Percentiles rank a stretch among this genome's conserved stretches.
Evolutionary conservation across 1,284 basidiomycete genomes (phyloP).

Genomic region (Boletellus deceptivus): DNA sequence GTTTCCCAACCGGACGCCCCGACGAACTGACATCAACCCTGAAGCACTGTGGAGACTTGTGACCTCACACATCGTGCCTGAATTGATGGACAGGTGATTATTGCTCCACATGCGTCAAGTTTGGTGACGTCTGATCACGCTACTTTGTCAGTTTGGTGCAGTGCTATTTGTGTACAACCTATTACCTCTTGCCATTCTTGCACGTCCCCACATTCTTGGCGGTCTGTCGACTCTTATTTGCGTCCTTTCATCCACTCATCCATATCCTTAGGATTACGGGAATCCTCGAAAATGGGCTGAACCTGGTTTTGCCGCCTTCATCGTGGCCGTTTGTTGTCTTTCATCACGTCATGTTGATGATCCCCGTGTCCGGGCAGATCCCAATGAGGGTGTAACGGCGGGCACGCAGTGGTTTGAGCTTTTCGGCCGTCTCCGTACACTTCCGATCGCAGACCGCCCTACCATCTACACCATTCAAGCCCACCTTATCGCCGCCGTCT

Average conservation of each 20-base stretch:
- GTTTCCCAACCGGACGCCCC: constrained; percentile 76
- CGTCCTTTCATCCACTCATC: constrained; percentile 13
- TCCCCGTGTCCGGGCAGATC: constrained; percentile 77
- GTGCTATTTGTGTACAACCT: constrained; percentile 85
- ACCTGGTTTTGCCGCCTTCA: constrained; percentile 87
- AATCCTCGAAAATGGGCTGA: constrained; percentile 91
- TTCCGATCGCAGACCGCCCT: constrained; percentile 83
- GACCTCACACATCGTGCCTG: constrained; percentile 75
- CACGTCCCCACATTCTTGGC: constrained; percentile 86
- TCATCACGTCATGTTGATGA: constrained; percentile 90
- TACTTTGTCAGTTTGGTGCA: constrained; percentile 59
- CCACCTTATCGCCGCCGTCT: constrained; percentile 82
- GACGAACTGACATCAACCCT: constrained; percentile 75
- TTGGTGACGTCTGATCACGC: constrained; percentile 17
- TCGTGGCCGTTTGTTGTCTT: constrained; percentile 85
- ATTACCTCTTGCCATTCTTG: constrained; percentile 86
- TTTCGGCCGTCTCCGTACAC: constrained; percentile 76
- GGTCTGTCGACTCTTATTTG: constrained; percentile 43
- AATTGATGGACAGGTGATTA: constrained; percentile 83
- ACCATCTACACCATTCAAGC: constrained; percentile 89
- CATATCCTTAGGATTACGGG: constrained; percentile 70
- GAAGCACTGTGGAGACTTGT: constrained; percentile 73
- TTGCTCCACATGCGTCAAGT: constrained; percentile 7
- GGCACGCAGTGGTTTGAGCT: constrained; percentile 91
- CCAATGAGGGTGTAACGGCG: constrained; percentile 76